Conservation (phyloP, 495 filamentous ascomycete genomes). For the Hyphodiscus hymeniophilus region DNA sequence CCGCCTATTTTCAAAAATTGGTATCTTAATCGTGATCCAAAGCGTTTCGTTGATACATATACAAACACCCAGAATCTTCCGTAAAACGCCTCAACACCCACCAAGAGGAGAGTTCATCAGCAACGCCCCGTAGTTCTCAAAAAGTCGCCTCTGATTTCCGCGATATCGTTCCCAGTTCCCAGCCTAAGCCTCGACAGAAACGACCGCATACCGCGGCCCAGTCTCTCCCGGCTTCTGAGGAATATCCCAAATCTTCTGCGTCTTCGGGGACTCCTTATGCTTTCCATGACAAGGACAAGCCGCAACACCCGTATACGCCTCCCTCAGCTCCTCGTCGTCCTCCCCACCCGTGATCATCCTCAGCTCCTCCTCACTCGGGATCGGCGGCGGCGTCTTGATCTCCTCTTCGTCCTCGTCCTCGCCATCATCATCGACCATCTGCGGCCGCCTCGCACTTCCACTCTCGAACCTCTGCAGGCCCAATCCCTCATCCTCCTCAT, state of each 20-base stretch:
- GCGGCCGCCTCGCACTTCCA: conserved; percentile 5
- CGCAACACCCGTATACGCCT: conserved; percentile 2
- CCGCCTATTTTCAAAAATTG: too few species aligned
- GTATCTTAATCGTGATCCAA: too few species aligned
- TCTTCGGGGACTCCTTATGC: background rate
- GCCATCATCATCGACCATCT: conserved; percentile 1
- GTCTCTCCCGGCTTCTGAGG: background rate
- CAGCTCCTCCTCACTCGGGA: conserved; percentile 3
- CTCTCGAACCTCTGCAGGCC: conserved; percentile 4
- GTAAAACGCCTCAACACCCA: too few species aligned
- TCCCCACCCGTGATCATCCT: conserved; percentile 1
- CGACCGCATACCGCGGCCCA: background rate
- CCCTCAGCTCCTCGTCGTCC: conserved; percentile 3
- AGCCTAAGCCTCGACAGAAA: background rate
- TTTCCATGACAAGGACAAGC: conserved; percentile 14
- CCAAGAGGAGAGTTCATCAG: too few species aligned
- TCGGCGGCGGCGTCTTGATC: background rate
- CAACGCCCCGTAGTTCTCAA: too few species aligned
- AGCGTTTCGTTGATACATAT: too few species aligned
- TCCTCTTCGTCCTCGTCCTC: conserved; percentile 4
- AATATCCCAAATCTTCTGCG: conserved; percentile 12
- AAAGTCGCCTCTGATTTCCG: too few species aligned
- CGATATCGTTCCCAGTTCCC: too few species aligned
- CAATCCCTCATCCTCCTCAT: conserved; percentile 2
- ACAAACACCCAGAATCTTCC: too few species aligned